Percentiles rank a stretch among this genome's conserved stretches.
Evolutionary conservation across 495 filamentous ascomycete species (phyloP).

Genomic region (Tuber melanosporum): DNA sequence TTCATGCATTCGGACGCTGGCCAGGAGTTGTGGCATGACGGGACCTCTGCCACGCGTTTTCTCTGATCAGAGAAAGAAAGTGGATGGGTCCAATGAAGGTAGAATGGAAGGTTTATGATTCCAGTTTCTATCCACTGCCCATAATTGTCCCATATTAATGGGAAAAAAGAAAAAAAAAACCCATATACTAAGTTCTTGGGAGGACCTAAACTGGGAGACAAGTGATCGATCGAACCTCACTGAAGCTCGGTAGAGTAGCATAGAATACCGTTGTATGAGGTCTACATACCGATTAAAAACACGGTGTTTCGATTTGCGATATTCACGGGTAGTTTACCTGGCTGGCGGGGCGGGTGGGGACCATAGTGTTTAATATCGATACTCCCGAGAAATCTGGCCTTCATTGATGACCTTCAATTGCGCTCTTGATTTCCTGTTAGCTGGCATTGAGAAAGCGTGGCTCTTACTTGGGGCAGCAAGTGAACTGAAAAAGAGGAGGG

Average conservation of each 20-base stretch:
- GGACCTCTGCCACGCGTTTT: conserved; percentile 41
- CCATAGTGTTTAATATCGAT: conserved; percentile 11
- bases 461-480: background rate
- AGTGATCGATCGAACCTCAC: background rate
- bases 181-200: background rate
- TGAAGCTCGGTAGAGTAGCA: background rate
- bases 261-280: background rate
- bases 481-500: background rate
- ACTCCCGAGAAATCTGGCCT: background rate
- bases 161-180: background rate
- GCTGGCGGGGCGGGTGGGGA: conserved; percentile 42
- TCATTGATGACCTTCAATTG: background rate
- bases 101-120: background rate
- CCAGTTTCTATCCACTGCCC: background rate
- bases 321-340: conserved; percentile 34
- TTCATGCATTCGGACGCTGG: background rate
- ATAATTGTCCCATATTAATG: background rate
- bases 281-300: background rate
- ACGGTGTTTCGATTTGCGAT: background rate
- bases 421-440: background rate
- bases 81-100: background rate
- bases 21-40: conserved; percentile 38
- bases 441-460: background rate
- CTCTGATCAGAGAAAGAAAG: conserved; percentile 42
- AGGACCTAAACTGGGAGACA: background rate